Evolutionary conservation across 768 basidiomycete genomes (phyloP).

Genomic region (Clavulina sp.): DNA sequence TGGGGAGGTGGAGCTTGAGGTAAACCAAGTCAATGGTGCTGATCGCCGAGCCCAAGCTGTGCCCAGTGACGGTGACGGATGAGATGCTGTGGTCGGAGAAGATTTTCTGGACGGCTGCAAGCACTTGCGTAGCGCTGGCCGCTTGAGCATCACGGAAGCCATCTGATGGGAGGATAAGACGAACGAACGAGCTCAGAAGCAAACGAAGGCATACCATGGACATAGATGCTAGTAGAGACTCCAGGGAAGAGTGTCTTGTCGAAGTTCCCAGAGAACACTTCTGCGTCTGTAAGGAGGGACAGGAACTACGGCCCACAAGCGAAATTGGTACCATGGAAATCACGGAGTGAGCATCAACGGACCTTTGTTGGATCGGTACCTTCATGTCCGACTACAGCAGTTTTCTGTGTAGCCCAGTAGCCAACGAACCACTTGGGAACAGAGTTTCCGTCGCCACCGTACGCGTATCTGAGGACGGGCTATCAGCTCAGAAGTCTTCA

Average conservation of each 20-base stretch:
- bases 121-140: too few relatives aligned
- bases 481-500: not conserved
- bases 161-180: too few relatives aligned
- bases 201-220: too few relatives aligned
- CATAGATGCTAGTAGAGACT: too few relatives aligned
- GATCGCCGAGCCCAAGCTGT: too few relatives aligned
- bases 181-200: too few relatives aligned
- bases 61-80: constrained; percentile 8
- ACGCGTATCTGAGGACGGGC: not conserved
- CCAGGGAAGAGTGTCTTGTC: not conserved
- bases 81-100: too few relatives aligned
- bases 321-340: not conserved
- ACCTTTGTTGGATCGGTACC: not conserved
- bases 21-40: not conserved
- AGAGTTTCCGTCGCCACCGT: not conserved
- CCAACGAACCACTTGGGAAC: not conserved
- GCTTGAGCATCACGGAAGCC: constrained; percentile 31
- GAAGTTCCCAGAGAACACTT: not conserved
- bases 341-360: not conserved
- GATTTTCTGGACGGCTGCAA: too few relatives aligned
- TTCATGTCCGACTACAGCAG: not conserved
- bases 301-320: not conserved
- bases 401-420: not conserved
- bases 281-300: not conserved
- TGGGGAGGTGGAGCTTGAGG: not conserved